phyloP scores from a whole-genome alignment of 768 basidiomycete genomes.

The Lentinula guzmanii region DNA sequence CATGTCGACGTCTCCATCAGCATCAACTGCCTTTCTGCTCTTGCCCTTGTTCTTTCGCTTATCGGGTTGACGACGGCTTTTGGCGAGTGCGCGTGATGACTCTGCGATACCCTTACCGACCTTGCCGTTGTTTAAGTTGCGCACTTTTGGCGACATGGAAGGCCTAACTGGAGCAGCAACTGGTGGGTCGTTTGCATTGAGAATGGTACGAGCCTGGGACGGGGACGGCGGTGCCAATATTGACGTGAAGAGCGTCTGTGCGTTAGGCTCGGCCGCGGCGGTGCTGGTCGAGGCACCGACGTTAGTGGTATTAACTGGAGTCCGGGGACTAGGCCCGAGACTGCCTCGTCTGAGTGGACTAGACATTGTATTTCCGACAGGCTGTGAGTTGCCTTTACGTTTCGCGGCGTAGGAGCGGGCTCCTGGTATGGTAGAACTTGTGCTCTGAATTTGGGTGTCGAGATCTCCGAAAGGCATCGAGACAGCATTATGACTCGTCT shows the following conservation, averaged over 20 bases:
- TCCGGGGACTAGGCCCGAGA: conserved; percentile 37
- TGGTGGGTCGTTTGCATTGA: conserved; percentile 67
- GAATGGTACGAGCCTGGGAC: conserved; percentile 75
- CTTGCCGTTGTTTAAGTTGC: conserved; percentile 23
- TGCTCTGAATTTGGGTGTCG: conserved; percentile 50
- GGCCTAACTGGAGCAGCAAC: conserved; percentile 46
- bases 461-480: conserved; percentile 63
- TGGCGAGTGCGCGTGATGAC: conserved; percentile 37
- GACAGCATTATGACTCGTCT: conserved; percentile 69
- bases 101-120: conserved; percentile 39
- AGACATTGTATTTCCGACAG: conserved; percentile 21
- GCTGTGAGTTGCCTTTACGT: conserved; percentile 32
- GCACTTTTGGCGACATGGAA: conserved; percentile 37
- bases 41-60: conserved; percentile 22
- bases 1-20: conserved; percentile 65
- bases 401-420: conserved; percentile 15
- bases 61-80: conserved; percentile 23
- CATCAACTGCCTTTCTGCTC: conserved; percentile 26
- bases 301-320: conserved; percentile 25
- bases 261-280: conserved; percentile 28
- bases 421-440: conserved; percentile 12
- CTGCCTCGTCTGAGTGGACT: conserved; percentile 27
- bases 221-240: conserved; percentile 72
- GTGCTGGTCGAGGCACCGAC: conserved; percentile 2
- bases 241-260: conserved; percentile 65